Conservation (phyloP, 108 stramenopile genomes). For the Fragilariopsis cylindrus region DNA sequence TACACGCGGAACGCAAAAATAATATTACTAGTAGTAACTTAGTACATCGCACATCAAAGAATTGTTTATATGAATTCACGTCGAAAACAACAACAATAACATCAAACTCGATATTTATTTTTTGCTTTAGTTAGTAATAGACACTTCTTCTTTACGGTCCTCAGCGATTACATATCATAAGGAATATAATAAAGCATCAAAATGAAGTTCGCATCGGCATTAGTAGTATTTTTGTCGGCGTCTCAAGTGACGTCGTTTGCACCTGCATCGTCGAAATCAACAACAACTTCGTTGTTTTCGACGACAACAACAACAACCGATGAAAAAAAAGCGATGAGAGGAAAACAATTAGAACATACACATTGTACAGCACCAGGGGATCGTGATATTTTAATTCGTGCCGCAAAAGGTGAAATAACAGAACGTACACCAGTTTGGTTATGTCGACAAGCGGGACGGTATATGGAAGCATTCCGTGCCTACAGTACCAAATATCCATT, state of each 20-base stretch:
- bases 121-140: no score
- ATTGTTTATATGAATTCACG: no score
- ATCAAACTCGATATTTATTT: no score
- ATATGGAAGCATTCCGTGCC: slow-evolving; percentile 97
- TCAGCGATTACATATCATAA: no score
- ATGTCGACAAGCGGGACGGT: slow-evolving; percentile 99
- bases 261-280: not conserved
- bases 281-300: not conserved
- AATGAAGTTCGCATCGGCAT: slow-evolving; percentile 6
- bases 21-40: no score
- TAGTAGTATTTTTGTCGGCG: slow-evolving; percentile 1
- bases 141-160: no score
- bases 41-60: no score
- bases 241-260: slow-evolving; percentile 16
- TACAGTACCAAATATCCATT: slow-evolving; percentile 91
- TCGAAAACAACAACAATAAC: no score
- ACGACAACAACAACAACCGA: not conserved
- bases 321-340: slow-evolving; percentile 13
- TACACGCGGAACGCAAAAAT: no score
- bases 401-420: slow-evolving; percentile 90
- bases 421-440: slow-evolving; percentile 98
- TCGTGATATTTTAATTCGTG: slow-evolving; percentile 93
- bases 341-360: slow-evolving; percentile 26
- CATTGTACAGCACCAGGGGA: slow-evolving; percentile 63
- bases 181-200: not conserved